A percentile compares a stretch with the other conserved stretches of the same genome.
phyloP scores from a whole-genome alignment of 2,329 filamentous ascomycete genomes.

The Beauveria bassiana region DNA sequence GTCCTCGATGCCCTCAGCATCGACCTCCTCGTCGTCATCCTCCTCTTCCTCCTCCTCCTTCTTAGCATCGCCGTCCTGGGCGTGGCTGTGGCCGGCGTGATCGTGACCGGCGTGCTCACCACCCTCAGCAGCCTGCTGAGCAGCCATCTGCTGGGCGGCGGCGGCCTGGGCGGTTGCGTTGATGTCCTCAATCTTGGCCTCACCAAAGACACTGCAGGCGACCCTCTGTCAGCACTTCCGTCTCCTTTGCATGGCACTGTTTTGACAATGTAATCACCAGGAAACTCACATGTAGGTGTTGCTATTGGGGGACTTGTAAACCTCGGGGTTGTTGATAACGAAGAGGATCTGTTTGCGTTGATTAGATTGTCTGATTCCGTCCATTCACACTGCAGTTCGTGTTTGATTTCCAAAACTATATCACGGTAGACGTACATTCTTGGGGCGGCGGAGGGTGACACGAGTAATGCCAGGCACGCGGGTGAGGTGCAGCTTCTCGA shows the following conservation, averaged over 20 bases:
- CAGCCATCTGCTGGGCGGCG: constrained; percentile 90
- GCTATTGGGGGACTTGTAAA: constrained; percentile 98
- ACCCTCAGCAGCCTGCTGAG: constrained; percentile 55
- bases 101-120: constrained; percentile 66
- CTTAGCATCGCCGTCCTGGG: constrained; percentile 55
- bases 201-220: constrained; percentile 79
- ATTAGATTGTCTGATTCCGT: not conserved
- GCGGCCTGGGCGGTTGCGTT: constrained; percentile 97
- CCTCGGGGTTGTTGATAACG: constrained; percentile 98
- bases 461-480: constrained; percentile 95
- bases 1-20: constrained; percentile 87
- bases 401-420: not conserved
- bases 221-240: constrained; percentile 1
- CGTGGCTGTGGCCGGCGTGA: constrained; percentile 61
- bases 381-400: not conserved
- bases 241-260: not conserved
- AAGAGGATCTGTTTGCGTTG: constrained; percentile 71
- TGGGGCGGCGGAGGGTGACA: constrained; percentile 94
- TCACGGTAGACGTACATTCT: constrained; percentile 70
- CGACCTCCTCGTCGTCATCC: constrained; percentile 92
- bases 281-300: constrained; percentile 96
- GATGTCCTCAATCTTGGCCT: constrained; percentile 99
- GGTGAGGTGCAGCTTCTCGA: constrained; percentile 96
- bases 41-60: constrained; percentile 71
- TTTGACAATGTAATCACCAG: not conserved